Base-by-base conservation (phyloP, 2,329 filamentous ascomycete species). In the Paraconiothyrium sp. region DNA sequence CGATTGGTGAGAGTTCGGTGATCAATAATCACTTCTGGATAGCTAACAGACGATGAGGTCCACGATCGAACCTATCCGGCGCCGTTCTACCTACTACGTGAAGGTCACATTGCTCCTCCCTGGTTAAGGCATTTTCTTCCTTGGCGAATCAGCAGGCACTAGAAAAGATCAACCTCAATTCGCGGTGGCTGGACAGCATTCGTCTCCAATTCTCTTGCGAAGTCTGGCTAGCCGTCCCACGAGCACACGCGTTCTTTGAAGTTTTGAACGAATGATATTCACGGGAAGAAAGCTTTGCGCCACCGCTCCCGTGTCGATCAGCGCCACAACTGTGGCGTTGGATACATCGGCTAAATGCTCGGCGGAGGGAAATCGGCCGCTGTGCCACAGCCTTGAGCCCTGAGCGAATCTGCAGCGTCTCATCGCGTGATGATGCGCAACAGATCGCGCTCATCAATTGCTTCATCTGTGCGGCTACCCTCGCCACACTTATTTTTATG, bases 401-500 rank as follows among this genome's bases (percentile, higher is more conserved):
- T 57, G 32, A 51, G 61, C 57, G 59, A 37, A 32, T 50, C 9
- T 50, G 52, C 59, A 66, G 64, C 66, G 65, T 50, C 58, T 62
- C 62, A 67, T 72, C 66, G 70, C 72, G 70, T 74, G 70, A 74
- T 69, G 65, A 68, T 69, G 64, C 64, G 69, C 65, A 58, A 70
- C 62, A 58, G 58, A 55, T 68, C 52, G 60, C 59, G 61, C 63
- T 59, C 44, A 65, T 68, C 66, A 65, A 68, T 62, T 61, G 59
- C 52, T 60, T 54, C 59, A 62, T 64, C 67, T 58, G 64, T 67
- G 60, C 59, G 58, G 43, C 52, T 56, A 59, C 59, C 63, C 34
- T 72, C 70, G 75, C 73, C 75, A 76, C 75, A 73, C 55, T 72
- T 76, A 72, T 71, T 72, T 70, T 71, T 73, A 70, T 61, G 6